A percentile compares a stretch with the other conserved stretches of the same genome.
Conservation (phyloP, 371 early-diverging fungal species). For the Mortierella sp. region DNA sequence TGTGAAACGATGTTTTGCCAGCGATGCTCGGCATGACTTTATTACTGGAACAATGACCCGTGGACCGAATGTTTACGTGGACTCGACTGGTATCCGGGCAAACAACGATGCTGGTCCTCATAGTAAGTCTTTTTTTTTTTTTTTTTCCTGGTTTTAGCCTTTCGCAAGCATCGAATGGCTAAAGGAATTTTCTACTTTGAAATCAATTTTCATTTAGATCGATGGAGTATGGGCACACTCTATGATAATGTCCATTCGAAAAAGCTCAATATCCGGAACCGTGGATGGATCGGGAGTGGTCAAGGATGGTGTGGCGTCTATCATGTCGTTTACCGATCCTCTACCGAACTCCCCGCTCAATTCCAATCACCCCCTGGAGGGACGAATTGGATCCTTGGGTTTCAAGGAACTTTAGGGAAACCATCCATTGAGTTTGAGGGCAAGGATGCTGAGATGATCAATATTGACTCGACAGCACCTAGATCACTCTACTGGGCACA, state of each 20-base stretch:
- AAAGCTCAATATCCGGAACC: background rate
- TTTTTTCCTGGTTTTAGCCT: no score
- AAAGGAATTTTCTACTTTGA: no score
- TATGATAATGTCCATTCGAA: background rate
- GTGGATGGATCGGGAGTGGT: background rate
- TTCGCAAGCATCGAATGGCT: no score
- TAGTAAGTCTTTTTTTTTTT: background rate
- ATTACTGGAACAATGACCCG: constrained; percentile 1
- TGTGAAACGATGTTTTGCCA: background rate
- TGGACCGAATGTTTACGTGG: background rate
- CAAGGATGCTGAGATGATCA: background rate
- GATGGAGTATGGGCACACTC: background rate
- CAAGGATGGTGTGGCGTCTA: background rate
- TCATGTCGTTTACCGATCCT: background rate
- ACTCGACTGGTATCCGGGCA: background rate
- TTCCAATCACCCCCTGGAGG: constrained; percentile 4
- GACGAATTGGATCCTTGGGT: background rate
- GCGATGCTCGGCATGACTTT: background rate
- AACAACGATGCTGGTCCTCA: constrained; percentile 3
- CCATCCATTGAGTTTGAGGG: background rate
- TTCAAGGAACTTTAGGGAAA: background rate
- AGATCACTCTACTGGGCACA: constrained; percentile 6
- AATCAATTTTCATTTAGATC: constrained; percentile 1
- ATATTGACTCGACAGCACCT: background rate
- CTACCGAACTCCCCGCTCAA: background rate